A percentile compares a stretch with the other conserved stretches of the same genome.
These are phyloP conservation scores for Fraxinus paxiana DNA, from an alignment of 305 asterid species.

Conservation along the genomic window DNA sequence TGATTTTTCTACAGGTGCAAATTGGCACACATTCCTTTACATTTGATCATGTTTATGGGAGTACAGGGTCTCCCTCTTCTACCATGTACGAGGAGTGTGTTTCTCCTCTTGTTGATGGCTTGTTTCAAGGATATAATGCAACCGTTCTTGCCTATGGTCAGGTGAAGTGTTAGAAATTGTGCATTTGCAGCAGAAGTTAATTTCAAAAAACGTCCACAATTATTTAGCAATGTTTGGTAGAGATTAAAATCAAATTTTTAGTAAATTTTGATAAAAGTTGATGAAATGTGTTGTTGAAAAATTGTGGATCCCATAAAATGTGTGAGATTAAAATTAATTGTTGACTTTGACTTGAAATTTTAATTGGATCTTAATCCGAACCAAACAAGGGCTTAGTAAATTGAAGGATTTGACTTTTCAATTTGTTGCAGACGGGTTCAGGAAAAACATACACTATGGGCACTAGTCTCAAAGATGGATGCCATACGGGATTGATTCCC, in stretches of 20 bases:
- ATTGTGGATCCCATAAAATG: neutral
- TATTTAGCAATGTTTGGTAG: neutral
- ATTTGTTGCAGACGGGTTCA: slow-evolving; percentile 84
- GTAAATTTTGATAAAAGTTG: neutral
- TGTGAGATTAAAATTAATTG: neutral
- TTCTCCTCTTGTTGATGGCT: slow-evolving; percentile 89
- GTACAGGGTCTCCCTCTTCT: slow-evolving; percentile 70
- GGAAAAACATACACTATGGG: slow-evolving; percentile 99
- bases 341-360: neutral
- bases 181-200: neutral
- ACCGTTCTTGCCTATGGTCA: slow-evolving; percentile 99
- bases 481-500: slow-evolving; percentile 80
- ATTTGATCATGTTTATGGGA: slow-evolving; percentile 95
- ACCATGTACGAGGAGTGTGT: slow-evolving; percentile 93
- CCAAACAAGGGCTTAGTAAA: neutral
- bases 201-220: neutral
- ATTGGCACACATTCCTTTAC: slow-evolving; percentile 93
- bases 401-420: slow-evolving; percentile 20
- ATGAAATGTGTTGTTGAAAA: neutral
- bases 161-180: slow-evolving; percentile 42
- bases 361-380: neutral
- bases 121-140: slow-evolving; percentile 98
- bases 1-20: slow-evolving; percentile 61
- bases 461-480: slow-evolving; percentile 79
- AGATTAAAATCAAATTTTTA: neutral